A percentile compares a stretch with the other conserved stretches of the same genome.
Conservation (phyloP, 2,329 filamentous ascomycete genomes). For the Plectosphaerella cucumerina region DNA sequence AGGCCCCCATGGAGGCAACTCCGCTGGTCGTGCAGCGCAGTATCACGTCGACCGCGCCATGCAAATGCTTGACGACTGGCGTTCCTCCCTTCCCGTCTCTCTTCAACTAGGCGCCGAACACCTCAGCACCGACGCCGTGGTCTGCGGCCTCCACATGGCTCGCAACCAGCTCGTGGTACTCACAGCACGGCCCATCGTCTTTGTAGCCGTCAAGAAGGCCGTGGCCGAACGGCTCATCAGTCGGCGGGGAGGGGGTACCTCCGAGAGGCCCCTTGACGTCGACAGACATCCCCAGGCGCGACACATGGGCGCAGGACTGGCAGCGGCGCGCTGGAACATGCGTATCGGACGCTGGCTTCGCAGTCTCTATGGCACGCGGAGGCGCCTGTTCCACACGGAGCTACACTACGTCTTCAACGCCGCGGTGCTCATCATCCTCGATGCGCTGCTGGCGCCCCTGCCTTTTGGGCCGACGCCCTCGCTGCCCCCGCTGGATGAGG, state of each 20-base stretch:
- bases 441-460: constrained; percentile 32
- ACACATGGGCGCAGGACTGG: constrained; percentile 33
- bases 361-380: constrained; percentile 24
- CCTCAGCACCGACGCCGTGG: constrained; percentile 34
- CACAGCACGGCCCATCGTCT: constrained; percentile 42
- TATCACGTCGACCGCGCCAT: constrained; percentile 33
- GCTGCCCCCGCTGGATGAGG: constrained; percentile 19
- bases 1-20: background rate
- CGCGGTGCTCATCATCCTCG: constrained; percentile 41
- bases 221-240: constrained; percentile 35
- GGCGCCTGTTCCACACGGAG: constrained; percentile 37
- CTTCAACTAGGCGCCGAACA: constrained; percentile 31
- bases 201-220: constrained; percentile 41
- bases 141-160: constrained; percentile 43
- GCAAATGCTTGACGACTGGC: constrained; percentile 37
- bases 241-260: constrained; percentile 7
- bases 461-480: constrained; percentile 17
- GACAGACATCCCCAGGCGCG: constrained; percentile 18
- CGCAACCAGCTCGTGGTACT: constrained; percentile 48
- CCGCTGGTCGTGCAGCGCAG: constrained; percentile 17
- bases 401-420: constrained; percentile 48
- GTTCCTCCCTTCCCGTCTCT: constrained; percentile 26
- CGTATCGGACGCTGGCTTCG: constrained; percentile 36
- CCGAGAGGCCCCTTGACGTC: constrained; percentile 12
- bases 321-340: constrained; percentile 42